Conservation (phyloP, 1,284 basidiomycete genomes). For the Trichosporon sp. region DNA sequence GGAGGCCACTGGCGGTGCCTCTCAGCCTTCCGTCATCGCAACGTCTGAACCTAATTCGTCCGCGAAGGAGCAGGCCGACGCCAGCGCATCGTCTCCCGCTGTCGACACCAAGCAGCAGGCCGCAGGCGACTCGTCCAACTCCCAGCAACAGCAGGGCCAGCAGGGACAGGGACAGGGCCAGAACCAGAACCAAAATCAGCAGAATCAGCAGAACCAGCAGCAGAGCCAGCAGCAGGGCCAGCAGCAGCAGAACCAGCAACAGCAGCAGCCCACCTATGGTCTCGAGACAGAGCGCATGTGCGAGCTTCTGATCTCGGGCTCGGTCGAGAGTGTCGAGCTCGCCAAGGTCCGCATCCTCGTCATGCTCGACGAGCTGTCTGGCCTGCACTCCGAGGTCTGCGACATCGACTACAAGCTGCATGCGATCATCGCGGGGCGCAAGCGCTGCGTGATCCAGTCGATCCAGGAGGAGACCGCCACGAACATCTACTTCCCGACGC, state of each 20-base stretch:
- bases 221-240: conserved; percentile 2
- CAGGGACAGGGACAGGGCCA: conserved; percentile 6
- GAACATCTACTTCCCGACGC: conserved; percentile 90
- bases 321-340: conserved; percentile 79
- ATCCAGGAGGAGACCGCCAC: conserved; percentile 97
- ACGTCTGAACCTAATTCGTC: conserved; percentile 22
- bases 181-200: background rate
- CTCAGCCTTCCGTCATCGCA: conserved; percentile 31
- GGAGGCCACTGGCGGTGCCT: conserved; percentile 23
- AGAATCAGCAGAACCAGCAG: background rate
- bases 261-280: conserved; percentile 51
- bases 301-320: conserved; percentile 81
- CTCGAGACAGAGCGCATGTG: conserved; percentile 90
- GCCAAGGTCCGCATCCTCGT: conserved; percentile 85
- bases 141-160: background rate
- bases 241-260: background rate
- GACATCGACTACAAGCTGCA: conserved; percentile 96
- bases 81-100: conserved; percentile 6
- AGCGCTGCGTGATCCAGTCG: conserved; percentile 77
- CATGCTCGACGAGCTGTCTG: conserved; percentile 89
- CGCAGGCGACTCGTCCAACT: background rate
- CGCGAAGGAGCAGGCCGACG: conserved; percentile 8
- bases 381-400: conserved; percentile 79
- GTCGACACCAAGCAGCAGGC: conserved; percentile 1
- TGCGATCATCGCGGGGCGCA: conserved; percentile 83